A percentile compares a stretch with the other conserved stretches of the same genome.
Evolutionary conservation across 441 rosid genomes (phyloP).

Genomic region (Hypseocharis bilobata): DNA sequence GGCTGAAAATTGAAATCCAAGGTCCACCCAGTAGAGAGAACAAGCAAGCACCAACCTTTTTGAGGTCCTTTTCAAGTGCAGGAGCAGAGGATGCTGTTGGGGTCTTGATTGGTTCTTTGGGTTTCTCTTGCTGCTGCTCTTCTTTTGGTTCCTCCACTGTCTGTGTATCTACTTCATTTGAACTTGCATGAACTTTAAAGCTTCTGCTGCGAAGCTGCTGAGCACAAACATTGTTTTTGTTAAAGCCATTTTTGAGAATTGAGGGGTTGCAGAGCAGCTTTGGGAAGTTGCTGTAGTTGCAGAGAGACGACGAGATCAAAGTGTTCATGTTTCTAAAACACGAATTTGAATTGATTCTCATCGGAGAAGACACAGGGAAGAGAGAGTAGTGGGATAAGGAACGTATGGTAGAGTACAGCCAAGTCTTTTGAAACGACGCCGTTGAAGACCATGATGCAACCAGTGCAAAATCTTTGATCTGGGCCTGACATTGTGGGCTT

Average conservation of each 20-base stretch:
- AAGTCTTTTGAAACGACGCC: neutral
- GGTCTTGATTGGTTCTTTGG: conserved; percentile 16
- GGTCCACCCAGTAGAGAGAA: neutral
- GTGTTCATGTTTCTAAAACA: conserved; percentile 34
- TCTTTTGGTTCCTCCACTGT: conserved; percentile 25
- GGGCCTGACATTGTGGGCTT: too few species aligned
- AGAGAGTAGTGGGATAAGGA: neutral
- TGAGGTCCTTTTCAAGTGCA: conserved; percentile 55
- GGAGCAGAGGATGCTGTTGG: conserved; percentile 24
- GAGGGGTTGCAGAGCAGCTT: conserved; percentile 19
- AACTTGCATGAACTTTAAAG: conserved; percentile 29
- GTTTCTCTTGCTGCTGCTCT: conserved; percentile 20
- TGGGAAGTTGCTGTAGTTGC: conserved; percentile 24
- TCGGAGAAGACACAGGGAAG: conserved; percentile 1
- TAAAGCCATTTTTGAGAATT: conserved; percentile 7
- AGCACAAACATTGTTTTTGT: neutral
- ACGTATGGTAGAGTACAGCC: neutral
- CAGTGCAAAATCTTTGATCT: too few species aligned
- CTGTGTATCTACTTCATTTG: conserved; percentile 38
- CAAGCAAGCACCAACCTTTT: conserved; percentile 38
- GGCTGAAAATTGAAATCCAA: neutral
- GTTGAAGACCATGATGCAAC: too few species aligned
- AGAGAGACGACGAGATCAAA: conserved; percentile 35
- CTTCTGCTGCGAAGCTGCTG: conserved; percentile 17
- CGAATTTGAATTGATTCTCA: conserved; percentile 1